These are phyloP conservation scores for Fusarium sp. DNA, from an alignment of 2,329 filamentous ascomycete species.

Conservation along the genomic window DNA sequence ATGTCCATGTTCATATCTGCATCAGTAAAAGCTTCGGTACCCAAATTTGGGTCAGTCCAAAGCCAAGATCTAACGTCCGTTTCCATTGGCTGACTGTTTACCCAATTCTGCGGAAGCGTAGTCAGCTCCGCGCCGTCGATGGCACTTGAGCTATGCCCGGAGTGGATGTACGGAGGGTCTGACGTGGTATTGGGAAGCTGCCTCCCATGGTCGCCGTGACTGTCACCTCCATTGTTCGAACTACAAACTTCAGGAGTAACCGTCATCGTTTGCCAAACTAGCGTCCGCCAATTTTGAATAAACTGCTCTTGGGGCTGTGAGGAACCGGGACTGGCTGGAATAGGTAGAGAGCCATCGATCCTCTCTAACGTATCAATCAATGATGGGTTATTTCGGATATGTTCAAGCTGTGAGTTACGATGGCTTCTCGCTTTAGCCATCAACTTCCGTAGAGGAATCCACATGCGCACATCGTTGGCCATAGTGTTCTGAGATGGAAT, in stretches of 20 bases:
- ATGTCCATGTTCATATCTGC: constrained; percentile 48
- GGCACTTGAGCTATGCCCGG: background rate
- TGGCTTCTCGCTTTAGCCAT: constrained; percentile 54
- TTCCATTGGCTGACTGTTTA: constrained; percentile 2
- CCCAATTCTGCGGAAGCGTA: constrained; percentile 8
- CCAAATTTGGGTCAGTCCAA: constrained; percentile 50
- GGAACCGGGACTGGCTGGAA: constrained; percentile 49
- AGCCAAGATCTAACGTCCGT: constrained; percentile 48
- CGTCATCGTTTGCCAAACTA: constrained; percentile 1
- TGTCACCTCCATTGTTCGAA: background rate
- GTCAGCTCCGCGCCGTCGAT: background rate
- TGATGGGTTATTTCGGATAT: constrained; percentile 47
- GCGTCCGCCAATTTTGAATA: constrained; percentile 28
- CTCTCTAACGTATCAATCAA: constrained; percentile 47
- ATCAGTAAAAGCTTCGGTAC: constrained; percentile 45
- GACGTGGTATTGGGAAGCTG: background rate
- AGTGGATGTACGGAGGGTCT: background rate
- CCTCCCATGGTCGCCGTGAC: background rate
- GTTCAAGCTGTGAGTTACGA: constrained; percentile 52
- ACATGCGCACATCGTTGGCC: constrained; percentile 51
- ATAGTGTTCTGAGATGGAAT: constrained; percentile 44
- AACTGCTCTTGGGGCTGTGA: constrained; percentile 11
- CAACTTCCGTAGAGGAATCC: constrained; percentile 56
- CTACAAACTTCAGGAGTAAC: accelerated
- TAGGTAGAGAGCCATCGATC: constrained; percentile 43